phyloP scores from a whole-genome alignment of 1,139 yeast species.

The Geotrichum candidum region DNA sequence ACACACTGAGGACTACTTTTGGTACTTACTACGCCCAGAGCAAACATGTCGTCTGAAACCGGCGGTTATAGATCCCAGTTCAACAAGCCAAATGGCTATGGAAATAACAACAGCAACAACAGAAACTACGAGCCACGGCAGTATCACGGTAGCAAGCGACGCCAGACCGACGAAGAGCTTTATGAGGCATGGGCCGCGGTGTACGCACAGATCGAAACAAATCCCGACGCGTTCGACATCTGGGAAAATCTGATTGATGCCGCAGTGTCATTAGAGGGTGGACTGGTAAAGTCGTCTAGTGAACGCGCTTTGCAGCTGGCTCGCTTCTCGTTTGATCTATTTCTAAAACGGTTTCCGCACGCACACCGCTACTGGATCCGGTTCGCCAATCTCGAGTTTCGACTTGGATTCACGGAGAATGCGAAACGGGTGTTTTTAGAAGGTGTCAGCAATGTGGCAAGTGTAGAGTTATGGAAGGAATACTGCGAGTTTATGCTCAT shows the following conservation, averaged over 20 bases:
- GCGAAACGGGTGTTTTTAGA: constrained; percentile 42
- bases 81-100: background rate
- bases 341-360: constrained; percentile 62
- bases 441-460: constrained; percentile 47
- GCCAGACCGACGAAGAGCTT: constrained; percentile 4
- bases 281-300: constrained; percentile 43
- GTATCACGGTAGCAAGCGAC: constrained; percentile 1
- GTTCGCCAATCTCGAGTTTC: constrained; percentile 61
- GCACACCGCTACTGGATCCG: constrained; percentile 77
- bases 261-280: constrained; percentile 32
- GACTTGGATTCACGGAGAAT: constrained; percentile 47
- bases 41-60: constrained; percentile 5
- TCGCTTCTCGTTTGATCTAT: constrained; percentile 47
- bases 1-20: background rate
- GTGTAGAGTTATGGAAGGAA: constrained; percentile 70
- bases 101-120: background rate
- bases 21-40: background rate
- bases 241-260: constrained; percentile 45
- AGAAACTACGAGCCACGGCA: constrained; percentile 4
- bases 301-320: constrained; percentile 38
- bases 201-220: constrained; percentile 26
- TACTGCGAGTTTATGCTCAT: constrained; percentile 53
- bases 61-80: constrained; percentile 10
- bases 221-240: constrained; percentile 38
- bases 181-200: constrained; percentile 23